phyloP scores from a whole-genome alignment of 352 stramenopile species.

The Phytophthora syringae region DNA sequence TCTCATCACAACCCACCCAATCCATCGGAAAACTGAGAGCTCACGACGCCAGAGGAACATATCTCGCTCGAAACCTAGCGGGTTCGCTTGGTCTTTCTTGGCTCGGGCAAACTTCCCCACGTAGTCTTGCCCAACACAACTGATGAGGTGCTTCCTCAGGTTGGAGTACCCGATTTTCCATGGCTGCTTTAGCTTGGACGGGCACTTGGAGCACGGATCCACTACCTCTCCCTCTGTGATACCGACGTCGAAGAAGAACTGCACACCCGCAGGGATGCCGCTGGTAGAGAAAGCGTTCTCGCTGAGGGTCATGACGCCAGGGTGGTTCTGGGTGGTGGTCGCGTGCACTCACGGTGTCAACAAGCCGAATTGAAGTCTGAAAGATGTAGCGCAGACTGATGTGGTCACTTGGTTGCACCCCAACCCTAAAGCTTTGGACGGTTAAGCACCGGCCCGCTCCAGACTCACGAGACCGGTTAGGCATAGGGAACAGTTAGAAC shows the following conservation, averaged over 20 bases:
- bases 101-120: neutral
- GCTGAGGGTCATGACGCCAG: neutral
- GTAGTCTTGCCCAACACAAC: slow-evolving; percentile 6
- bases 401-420: too few relatives aligned
- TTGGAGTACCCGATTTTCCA: slow-evolving; percentile 19
- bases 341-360: too few relatives aligned
- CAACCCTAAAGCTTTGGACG: too few relatives aligned
- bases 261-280: slow-evolving; percentile 5
- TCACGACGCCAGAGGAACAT: neutral
- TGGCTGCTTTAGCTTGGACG: slow-evolving; percentile 5
- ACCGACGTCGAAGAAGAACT: slow-evolving; percentile 7
- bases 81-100: slow-evolving; percentile 2
- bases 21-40: slow-evolving; percentile 3
- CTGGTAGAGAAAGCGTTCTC: neutral
- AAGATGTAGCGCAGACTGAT: too few relatives aligned
- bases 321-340: too few relatives aligned
- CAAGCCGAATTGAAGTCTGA: too few relatives aligned
- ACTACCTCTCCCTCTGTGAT: neutral
- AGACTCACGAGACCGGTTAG: too few relatives aligned
- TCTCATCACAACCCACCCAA: slow-evolving; percentile 10
- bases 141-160: slow-evolving; percentile 7
- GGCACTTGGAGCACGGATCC: slow-evolving; percentile 9
- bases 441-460: too few relatives aligned
- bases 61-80: slow-evolving; percentile 6
- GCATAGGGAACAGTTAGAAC: too few relatives aligned